A percentile compares a stretch with the other conserved stretches of the same genome.
Conservation (phyloP, 225 moss, liverwort and hornwort genomes). For the Lunularia cruciata region DNA sequence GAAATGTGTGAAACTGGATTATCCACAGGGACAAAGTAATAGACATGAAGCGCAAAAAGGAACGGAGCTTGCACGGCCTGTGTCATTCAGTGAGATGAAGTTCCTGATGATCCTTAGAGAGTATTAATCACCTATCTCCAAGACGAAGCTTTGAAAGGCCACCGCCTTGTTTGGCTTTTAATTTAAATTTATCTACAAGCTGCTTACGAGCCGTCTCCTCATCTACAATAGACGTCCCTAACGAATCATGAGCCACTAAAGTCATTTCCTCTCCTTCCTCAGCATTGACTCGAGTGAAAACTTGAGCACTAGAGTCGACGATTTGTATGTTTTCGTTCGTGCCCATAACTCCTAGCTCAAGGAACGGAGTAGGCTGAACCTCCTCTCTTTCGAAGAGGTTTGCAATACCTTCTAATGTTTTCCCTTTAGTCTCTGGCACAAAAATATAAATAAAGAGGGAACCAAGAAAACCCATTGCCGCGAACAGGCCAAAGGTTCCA, state of each 20-base stretch:
- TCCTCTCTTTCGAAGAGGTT: constrained; percentile 68
- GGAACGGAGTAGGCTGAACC: constrained; percentile 30
- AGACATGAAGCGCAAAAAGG: no score
- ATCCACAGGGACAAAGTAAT: no score
- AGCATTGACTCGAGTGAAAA: constrained; percentile 23
- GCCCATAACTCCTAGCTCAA: constrained; percentile 44
- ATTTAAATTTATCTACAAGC: constrained; percentile 56
- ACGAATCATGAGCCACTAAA: constrained; percentile 60
- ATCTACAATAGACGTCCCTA: constrained; percentile 26
- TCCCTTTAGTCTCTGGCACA: constrained; percentile 91
- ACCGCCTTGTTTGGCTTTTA: constrained; percentile 54
- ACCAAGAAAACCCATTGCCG: constrained; percentile 52
- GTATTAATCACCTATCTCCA: background rate
- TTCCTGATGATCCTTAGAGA: no score
- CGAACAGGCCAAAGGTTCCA: constrained; percentile 79
- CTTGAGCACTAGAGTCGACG: constrained; percentile 30
- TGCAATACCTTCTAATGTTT: constrained; percentile 80
- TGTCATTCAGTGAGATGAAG: background rate
- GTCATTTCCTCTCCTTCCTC: constrained; percentile 61
- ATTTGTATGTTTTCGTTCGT: constrained; percentile 19
- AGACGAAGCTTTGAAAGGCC: constrained; percentile 3
- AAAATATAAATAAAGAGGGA: constrained; percentile 62
- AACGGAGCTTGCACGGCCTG: no score
- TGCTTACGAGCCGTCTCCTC: constrained; percentile 50
- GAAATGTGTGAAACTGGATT: no score